Conservation (phyloP, 2,329 filamentous ascomycete genomes). For the Pestalotiopsis sp. region DNA sequence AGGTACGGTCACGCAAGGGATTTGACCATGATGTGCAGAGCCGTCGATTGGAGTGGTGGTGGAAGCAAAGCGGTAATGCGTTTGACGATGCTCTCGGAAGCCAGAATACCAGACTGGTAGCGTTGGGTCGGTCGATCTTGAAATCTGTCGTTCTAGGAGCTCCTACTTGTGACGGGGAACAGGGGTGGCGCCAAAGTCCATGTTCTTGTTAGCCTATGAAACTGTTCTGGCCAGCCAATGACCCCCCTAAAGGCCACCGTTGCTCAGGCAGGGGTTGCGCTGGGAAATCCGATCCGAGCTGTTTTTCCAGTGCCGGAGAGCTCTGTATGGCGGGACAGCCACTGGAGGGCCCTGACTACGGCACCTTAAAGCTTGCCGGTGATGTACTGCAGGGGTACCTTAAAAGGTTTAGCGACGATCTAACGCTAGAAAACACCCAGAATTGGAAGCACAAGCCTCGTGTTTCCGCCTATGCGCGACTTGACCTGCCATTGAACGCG, state of each 20-base stretch:
- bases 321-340: background rate
- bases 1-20: background rate
- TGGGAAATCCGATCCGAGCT: background rate
- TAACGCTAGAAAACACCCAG: background rate
- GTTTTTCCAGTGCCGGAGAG: conserved; percentile 4
- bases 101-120: background rate
- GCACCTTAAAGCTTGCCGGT: background rate
- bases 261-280: background rate
- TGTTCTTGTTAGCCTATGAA: background rate
- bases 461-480: background rate
- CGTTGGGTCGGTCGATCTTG: background rate
- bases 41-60: background rate
- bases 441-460: background rate
- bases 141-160: background rate
- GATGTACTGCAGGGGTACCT: background rate
- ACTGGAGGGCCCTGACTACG: background rate
- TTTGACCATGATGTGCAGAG: background rate
- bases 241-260: background rate
- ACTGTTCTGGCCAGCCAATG: background rate
- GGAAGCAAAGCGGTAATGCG: background rate
- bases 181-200: background rate
- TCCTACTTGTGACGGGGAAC: background rate
- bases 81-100: background rate
- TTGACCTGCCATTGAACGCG: background rate
- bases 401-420: background rate